Evolutionary conservation across 768 basidiomycete genomes (phyloP).

Genomic region (Lactarius hatsudake): DNA sequence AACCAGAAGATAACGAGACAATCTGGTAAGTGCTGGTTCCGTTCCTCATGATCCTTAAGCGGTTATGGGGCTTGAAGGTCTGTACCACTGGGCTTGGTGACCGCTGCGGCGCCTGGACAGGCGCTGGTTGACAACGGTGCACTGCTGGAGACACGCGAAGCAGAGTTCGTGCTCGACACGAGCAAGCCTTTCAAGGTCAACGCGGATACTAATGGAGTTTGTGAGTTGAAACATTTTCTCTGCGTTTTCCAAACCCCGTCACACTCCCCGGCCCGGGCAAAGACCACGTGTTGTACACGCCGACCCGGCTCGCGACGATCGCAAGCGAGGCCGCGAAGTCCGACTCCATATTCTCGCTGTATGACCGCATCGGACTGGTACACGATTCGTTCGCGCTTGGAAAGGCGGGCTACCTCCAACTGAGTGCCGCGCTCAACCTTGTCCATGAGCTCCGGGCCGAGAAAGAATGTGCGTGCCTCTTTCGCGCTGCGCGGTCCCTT

Average conservation of each 20-base stretch:
- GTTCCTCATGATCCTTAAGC: background rate
- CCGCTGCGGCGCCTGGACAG: slow-evolving; percentile 57
- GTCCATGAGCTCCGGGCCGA: slow-evolving; percentile 68
- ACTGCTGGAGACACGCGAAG: slow-evolving; percentile 68
- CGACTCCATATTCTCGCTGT: slow-evolving; percentile 65
- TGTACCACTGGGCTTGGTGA: slow-evolving; percentile 73
- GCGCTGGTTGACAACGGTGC: slow-evolving; percentile 54
- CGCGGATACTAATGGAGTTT: slow-evolving; percentile 84
- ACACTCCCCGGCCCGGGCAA: slow-evolving; percentile 27
- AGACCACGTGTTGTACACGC: slow-evolving; percentile 87
- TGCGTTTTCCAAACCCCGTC: too few relatives aligned
- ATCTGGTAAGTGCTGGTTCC: slow-evolving; percentile 56
- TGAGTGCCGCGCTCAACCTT: slow-evolving; percentile 75
- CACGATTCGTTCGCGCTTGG: slow-evolving; percentile 79
- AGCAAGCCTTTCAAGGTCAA: slow-evolving; percentile 86
- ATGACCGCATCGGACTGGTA: slow-evolving; percentile 90
- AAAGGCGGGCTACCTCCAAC: slow-evolving; percentile 74
- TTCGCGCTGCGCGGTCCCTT: background rate
- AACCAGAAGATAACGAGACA: slow-evolving; percentile 81
- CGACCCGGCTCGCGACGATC: slow-evolving; percentile 73
- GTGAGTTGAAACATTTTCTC: slow-evolving; percentile 54
- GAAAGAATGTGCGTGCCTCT: slow-evolving; percentile 58
- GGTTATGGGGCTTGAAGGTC: slow-evolving; percentile 47
- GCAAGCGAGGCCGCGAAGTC: slow-evolving; percentile 73
- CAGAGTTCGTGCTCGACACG: slow-evolving; percentile 64